Base-by-base conservation (phyloP, 2,329 filamentous ascomycete genomes). In the Myriosclerotinia curreyana region DNA sequence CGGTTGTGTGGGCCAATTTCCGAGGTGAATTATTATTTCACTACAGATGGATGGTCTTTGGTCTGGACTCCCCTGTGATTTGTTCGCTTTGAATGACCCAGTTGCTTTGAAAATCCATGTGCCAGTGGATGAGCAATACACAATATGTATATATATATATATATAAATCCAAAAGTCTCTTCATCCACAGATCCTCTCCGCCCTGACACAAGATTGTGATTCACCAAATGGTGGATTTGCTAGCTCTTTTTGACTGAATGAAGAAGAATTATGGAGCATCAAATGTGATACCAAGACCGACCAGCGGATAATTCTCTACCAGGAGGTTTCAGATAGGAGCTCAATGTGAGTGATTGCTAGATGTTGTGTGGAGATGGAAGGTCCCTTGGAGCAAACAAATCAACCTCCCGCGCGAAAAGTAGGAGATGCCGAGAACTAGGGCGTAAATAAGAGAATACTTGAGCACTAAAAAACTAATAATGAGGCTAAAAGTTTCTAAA, bases 301-400 rank as follows among this genome's bases (percentile, higher is more conserved):
- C 55, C 31, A 48, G 44, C 55, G 55, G 42, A 38, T 59, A 34
- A 22, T 48, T 36, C 14, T 36, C n/a, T 59, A 25, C 28, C 40
- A 36, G 28, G 28, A 58, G 31, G 20, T 48, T 48, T 58, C 54
- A 48, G 54, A 17, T 36, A 22, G 44, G 28, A 48, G 8, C 12
- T 20, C 42, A 46, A 5, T 15, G 17, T 34, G 42, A 48, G n/a
- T 36, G 42, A 48, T 25, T 38, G 28, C 55, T 22, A 14, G n/a
- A 17, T 59, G 8, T 25, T 49, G 20, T 49, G 20, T 25, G n/a
- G 20, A 14, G 20, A 25, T 36, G 14, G 31, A 15, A 25, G 8
- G 5, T 34, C 14, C 36, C 6, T 34, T 20, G 14, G 25, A 48
- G 42, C 55, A 59, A 59, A 48, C 55, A 59, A 48, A 48, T 48